Conservation (phyloP, 805 yeast species). For the Candida vartiovaarae region DNA sequence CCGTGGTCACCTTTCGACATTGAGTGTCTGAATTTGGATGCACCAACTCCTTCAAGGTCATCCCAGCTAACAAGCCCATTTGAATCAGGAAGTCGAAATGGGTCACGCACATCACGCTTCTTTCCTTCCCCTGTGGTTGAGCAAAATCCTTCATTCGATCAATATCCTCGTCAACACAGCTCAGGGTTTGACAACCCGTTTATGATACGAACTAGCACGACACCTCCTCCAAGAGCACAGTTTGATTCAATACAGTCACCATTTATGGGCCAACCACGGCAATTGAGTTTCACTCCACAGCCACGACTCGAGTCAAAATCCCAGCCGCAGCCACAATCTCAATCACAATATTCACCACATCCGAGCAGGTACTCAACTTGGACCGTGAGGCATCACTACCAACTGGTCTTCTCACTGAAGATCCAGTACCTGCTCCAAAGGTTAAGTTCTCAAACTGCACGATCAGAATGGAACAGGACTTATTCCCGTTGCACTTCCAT, state of each 20-base stretch:
- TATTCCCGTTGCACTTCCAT: slow-evolving; percentile 8
- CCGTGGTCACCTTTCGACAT: slow-evolving; percentile 22
- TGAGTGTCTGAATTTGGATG: slow-evolving; percentile 16
- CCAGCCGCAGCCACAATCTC: background rate
- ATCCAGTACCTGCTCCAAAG: background rate
- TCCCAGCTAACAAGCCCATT: slow-evolving; percentile 3
- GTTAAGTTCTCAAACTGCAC: slow-evolving; percentile 1
- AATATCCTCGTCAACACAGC: slow-evolving; percentile 9
- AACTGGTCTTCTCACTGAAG: background rate
- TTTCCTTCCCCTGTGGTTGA: slow-evolving; percentile 19
- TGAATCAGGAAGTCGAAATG: slow-evolving; percentile 4
- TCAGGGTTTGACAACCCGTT: background rate
- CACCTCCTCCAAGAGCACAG: background rate
- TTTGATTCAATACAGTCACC: slow-evolving; percentile 1
- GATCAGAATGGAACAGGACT: slow-evolving; percentile 6
- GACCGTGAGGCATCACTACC: background rate
- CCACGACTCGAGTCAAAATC: background rate
- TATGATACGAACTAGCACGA: background rate
- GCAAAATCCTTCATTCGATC: slow-evolving; percentile 14
- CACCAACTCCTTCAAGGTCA: slow-evolving; percentile 4
- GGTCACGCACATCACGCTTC: slow-evolving; percentile 18
- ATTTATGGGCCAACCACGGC: background rate
- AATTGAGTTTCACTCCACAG: background rate
- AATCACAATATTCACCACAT: too few species aligned
- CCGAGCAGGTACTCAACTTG: too few species aligned